Conservation (phyloP, 2,329 filamentous ascomycete genomes). For the Diplodia sapinea region DNA sequence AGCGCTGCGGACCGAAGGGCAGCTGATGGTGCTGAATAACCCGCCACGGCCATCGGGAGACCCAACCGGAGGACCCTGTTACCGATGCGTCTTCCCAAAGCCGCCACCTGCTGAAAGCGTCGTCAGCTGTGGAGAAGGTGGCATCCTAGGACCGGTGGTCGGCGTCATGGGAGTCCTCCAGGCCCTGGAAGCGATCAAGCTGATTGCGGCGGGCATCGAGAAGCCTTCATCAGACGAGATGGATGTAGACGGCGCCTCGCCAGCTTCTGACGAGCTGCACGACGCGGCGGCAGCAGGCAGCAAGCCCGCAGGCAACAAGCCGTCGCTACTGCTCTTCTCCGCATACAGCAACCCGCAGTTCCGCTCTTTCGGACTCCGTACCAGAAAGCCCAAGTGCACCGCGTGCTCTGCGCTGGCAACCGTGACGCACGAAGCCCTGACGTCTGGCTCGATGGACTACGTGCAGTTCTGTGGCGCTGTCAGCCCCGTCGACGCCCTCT, state of each 20-base stretch:
- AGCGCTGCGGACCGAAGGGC: constrained; percentile 85
- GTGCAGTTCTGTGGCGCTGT: constrained; percentile 79
- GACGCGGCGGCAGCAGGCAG: constrained; percentile 37
- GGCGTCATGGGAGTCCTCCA: constrained; percentile 93
- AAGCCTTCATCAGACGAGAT: constrained; percentile 15
- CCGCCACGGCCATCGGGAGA: constrained; percentile 69
- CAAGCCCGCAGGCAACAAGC: constrained; percentile 37
- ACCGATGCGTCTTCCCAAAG: constrained; percentile 88
- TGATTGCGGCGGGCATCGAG: constrained; percentile 61
- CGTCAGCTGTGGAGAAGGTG: constrained; percentile 87
- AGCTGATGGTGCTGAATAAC: constrained; percentile 86
- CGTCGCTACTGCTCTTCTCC: constrained; percentile 61
- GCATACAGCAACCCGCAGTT: constrained; percentile 65
- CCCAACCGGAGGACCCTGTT: constrained; percentile 75
- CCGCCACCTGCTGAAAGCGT: constrained; percentile 85
- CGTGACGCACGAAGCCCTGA: constrained; percentile 68
- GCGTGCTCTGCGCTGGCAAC: constrained; percentile 71
- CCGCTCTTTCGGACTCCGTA: constrained; percentile 75
- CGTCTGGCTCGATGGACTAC: constrained; percentile 76
- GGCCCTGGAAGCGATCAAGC: constrained; percentile 84
- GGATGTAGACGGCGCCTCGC: constrained; percentile 7
- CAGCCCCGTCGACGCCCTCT: constrained; percentile 62
- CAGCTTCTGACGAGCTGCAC: constrained; percentile 37
- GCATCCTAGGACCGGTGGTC: constrained; percentile 89
- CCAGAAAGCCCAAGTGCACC: constrained; percentile 72